Evolutionary conservation across 345 rosid species (phyloP).

Genomic region (Xanthoceras sorbifolium): DNA sequence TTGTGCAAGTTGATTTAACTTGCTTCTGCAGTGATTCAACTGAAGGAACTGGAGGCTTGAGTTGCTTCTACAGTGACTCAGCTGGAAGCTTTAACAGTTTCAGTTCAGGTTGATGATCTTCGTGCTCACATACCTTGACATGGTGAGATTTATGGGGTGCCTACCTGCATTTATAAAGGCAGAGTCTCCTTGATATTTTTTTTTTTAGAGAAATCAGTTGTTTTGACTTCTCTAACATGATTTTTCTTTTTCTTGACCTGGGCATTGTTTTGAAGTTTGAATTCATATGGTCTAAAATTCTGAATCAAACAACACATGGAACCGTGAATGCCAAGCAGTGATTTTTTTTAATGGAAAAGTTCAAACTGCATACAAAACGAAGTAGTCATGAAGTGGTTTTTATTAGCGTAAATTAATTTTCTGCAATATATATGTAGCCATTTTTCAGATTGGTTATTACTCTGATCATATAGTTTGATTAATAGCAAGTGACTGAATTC

Average conservation of each 20-base stretch:
- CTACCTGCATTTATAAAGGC: background rate
- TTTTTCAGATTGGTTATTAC: too few relatives aligned
- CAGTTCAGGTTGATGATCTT: too few relatives aligned
- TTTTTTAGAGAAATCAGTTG: background rate
- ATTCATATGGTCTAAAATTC: background rate
- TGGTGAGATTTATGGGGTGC: constrained; percentile 14
- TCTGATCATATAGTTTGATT: too few relatives aligned
- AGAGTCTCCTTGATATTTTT: background rate
- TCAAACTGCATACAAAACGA: too few relatives aligned
- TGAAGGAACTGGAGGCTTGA: too few relatives aligned
- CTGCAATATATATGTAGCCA: background rate
- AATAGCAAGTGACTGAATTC: too few relatives aligned
- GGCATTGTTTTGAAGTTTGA: constrained; percentile 17
- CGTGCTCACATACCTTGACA: too few relatives aligned
- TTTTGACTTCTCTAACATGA: background rate
- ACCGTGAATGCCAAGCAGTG: background rate
- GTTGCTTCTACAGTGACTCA: too few relatives aligned
- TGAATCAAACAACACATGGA: background rate
- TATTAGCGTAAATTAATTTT: background rate
- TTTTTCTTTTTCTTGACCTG: background rate
- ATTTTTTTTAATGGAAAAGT: too few relatives aligned
- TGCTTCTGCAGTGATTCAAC: too few relatives aligned
- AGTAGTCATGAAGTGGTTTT: background rate
- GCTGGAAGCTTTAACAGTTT: too few relatives aligned
- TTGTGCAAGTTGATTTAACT: too few relatives aligned